Evolutionary conservation across 2,329 filamentous ascomycete genomes (phyloP), one percentile per base, ranked within the genome.

Genomic region (Apiospora kogelbergensis): DNA sequence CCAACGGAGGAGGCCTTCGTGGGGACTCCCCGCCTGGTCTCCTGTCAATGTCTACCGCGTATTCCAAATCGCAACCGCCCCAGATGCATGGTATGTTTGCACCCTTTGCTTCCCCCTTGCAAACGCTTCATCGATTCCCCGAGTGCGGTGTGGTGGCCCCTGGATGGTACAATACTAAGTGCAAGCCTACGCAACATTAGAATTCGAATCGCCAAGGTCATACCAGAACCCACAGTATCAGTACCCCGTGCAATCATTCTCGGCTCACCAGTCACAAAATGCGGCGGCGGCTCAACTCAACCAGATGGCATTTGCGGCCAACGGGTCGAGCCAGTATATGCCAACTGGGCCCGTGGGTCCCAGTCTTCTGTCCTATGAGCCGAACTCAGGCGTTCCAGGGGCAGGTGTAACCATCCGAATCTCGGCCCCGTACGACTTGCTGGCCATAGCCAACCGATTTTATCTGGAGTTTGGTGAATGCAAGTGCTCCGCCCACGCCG

Each of bases 401-500:
- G 92, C 91, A 24, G 90, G 90, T 74, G 83, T 97, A 11, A 86
- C 88, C 70, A 85, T 97, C 72, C 91, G 93, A 77, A 87, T 97
- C 40, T 89, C 90, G 67, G 91, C 92, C 57, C 86, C 90, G 70
- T 93, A 93, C 81, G 91, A 97, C 76, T 81, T 97, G 70, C 80
- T 85, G 71, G 77, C 81, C 69, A 87, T 90, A 79, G 86, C 84
- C 41, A 85, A 85, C 69, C 86, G 84, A 66, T 90, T 93, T 75
- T 90, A 83, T 72, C 80, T 97, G 68, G 87, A 90, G 63, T 97
- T 97, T 80, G 94, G 93, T n/a, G 85, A 87, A n/a, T 89, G 92
- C 75, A 90, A 90, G 78, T 91, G 90, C 79, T 84, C 88, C 68
- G 90, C 90, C 69, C 86, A 90, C 68, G 84, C 94, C 30, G 85